A percentile compares a stretch with the other conserved stretches of the same genome.
Evolutionary conservation across 305 asterid species (phyloP).

Genomic region (Fraxinus floribunda): DNA sequence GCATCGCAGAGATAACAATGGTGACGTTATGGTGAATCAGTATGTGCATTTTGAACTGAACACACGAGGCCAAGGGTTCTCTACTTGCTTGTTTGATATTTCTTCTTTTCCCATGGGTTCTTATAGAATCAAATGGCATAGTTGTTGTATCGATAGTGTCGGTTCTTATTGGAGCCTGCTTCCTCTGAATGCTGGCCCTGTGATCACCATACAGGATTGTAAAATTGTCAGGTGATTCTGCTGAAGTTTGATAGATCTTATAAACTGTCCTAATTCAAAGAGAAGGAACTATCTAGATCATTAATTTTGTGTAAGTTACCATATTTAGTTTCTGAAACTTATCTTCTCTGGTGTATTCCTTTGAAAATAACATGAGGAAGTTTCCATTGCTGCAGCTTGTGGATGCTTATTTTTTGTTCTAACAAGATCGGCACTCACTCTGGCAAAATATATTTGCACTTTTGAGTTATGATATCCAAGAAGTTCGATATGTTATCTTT

Average conservation of each 20-base stretch:
- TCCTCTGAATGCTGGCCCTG: slow-evolving; percentile 51
- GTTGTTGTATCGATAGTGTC: slow-evolving; percentile 53
- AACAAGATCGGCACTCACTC: background rate
- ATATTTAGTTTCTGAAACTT: background rate
- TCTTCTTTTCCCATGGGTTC: slow-evolving; percentile 61
- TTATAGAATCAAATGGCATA: slow-evolving; percentile 70
- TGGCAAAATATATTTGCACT: background rate
- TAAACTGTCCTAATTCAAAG: background rate
- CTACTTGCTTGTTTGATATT: slow-evolving; percentile 68
- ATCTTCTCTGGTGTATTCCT: background rate
- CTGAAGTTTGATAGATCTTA: background rate
- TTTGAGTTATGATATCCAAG: background rate
- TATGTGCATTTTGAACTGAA: slow-evolving; percentile 52
- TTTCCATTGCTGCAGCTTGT: background rate
- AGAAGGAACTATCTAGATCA: background rate
- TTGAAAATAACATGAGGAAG: background rate
- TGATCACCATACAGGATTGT: slow-evolving; percentile 34
- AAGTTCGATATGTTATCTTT: background rate
- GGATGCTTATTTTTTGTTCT: background rate
- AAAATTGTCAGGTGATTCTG: slow-evolving; percentile 3
- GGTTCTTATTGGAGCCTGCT: slow-evolving; percentile 76
- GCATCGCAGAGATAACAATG: slow-evolving; percentile 15
- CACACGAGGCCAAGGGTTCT: slow-evolving; percentile 68
- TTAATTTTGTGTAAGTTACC: background rate
- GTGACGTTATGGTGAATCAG: slow-evolving; percentile 32